These are phyloP conservation scores for Salix koriyanagi DNA, from an alignment of 345 rosid genomes.

Conservation along the genomic window DNA sequence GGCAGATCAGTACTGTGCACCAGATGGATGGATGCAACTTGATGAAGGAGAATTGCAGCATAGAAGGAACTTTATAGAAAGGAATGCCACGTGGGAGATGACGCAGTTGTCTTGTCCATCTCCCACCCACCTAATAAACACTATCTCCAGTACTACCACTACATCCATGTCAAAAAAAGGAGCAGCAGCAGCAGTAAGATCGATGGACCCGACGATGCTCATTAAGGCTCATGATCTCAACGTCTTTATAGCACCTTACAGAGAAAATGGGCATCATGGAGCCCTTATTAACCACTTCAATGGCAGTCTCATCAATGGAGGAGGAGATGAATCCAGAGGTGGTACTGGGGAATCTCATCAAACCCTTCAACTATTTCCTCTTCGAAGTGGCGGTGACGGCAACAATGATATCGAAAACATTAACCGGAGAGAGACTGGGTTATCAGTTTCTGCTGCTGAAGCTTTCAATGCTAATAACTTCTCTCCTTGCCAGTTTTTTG, in stretches of 20 bases:
- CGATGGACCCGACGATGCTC: constrained; percentile 33
- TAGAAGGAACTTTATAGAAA: constrained; percentile 34
- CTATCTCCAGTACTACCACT: constrained; percentile 20
- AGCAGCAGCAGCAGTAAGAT: constrained; percentile 11
- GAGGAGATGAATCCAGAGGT: constrained; percentile 11
- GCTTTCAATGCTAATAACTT: constrained; percentile 26
- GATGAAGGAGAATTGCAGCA: constrained; percentile 39
- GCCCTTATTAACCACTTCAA: constrained; percentile 14
- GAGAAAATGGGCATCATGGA: constrained; percentile 24
- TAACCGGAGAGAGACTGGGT: constrained; percentile 33
- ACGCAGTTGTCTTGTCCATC: constrained; percentile 46
- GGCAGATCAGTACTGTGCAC: constrained; percentile 29
- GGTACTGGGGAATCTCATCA: constrained; percentile 44
- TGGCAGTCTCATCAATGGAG: constrained; percentile 6
- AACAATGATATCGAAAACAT: constrained; percentile 25
- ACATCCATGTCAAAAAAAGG: neutral
- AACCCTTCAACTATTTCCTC: constrained; percentile 72
- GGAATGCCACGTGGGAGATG: constrained; percentile 70
- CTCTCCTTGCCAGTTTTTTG: constrained; percentile 54
- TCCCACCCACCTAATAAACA: constrained; percentile 38
- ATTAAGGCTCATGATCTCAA: constrained; percentile 25
- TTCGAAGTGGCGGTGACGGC: constrained; percentile 27
- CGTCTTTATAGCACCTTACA: constrained; percentile 32
- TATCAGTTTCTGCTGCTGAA: constrained; percentile 17
- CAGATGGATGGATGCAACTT: constrained; percentile 43